phyloP scores from a whole-genome alignment of 805 yeast species.

The Hanseniaspora meyeri region DNA sequence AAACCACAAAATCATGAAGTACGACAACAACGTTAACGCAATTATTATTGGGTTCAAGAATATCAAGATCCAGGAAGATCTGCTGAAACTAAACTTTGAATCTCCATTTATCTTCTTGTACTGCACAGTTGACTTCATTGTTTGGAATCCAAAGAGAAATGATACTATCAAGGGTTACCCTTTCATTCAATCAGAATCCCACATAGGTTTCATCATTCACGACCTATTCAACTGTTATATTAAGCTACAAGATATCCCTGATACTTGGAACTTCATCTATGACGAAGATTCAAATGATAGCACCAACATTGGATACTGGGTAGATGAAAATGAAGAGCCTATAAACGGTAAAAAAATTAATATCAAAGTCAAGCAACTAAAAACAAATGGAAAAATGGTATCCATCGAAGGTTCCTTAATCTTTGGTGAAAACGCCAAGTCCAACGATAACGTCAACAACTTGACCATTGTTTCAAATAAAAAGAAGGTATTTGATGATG shows the following conservation, averaged over 20 bases:
- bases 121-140: conserved; percentile 67
- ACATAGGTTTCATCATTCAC: conserved; percentile 78
- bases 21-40: conserved; percentile 59
- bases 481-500: conserved; percentile 42
- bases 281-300: conserved; percentile 17
- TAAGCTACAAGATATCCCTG: conserved; percentile 74
- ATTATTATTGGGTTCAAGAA: conserved; percentile 72
- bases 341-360: conserved; percentile 65
- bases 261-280: conserved; percentile 49
- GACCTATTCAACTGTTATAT: conserved; percentile 93
- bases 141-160: conserved; percentile 87
- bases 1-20: conserved; percentile 80
- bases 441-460: conserved; percentile 37
- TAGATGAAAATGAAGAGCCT: conserved; percentile 56
- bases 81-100: conserved; percentile 50
- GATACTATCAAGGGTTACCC: conserved; percentile 77
- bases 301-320: conserved; percentile 60
- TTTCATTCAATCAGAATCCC: conserved; percentile 89
- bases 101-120: conserved; percentile 83
- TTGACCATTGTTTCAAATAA: conserved; percentile 40
- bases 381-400: conserved; percentile 66
- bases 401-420: conserved; percentile 81
- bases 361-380: conserved; percentile 62
- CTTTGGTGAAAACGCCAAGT: conserved; percentile 13
- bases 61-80: conserved; percentile 39